Evolutionary conservation across 768 basidiomycete genomes (phyloP).

Genomic region (Kwoniella bestiolae): DNA sequence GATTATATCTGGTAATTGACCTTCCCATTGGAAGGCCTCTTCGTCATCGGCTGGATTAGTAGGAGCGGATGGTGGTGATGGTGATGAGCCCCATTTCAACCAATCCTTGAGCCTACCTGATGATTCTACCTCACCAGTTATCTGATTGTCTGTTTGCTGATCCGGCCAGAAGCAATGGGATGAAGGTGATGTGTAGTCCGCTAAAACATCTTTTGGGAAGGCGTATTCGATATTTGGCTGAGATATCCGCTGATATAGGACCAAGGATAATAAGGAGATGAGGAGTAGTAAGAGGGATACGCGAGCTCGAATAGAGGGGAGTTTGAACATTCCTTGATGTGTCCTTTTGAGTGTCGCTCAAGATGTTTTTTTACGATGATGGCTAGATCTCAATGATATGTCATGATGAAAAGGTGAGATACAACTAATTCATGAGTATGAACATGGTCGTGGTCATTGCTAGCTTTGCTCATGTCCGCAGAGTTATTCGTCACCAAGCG

Average conservation of each 20-base stretch:
- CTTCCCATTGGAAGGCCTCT: slow-evolving; percentile 17
- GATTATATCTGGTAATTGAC: slow-evolving; percentile 22
- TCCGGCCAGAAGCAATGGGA: slow-evolving; percentile 29
- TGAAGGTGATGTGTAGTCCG: slow-evolving; percentile 30
- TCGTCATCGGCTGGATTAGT: neutral
- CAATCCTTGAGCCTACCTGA: slow-evolving; percentile 4
- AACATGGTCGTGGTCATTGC: too few relatives aligned
- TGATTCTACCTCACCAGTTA: neutral
- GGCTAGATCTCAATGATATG: too few relatives aligned
- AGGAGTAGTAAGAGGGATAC: neutral
- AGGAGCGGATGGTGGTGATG: neutral
- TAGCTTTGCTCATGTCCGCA: too few relatives aligned
- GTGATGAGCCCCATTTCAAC: slow-evolving; percentile 13
- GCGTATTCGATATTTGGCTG: slow-evolving; percentile 8
- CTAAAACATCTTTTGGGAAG: slow-evolving; percentile 14
- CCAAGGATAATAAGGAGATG: neutral
- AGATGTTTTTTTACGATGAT: too few relatives aligned
- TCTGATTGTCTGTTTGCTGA: neutral
- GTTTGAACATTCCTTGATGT: neutral
- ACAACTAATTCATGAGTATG: too few relatives aligned
- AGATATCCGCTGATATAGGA: slow-evolving; percentile 1
- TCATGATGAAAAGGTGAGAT: too few relatives aligned
- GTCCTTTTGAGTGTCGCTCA: too few relatives aligned
- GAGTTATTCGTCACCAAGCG: neutral
- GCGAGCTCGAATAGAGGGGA: neutral